Conservation (phyloP, 768 basidiomycete species). For the Boletus fagicola region DNA sequence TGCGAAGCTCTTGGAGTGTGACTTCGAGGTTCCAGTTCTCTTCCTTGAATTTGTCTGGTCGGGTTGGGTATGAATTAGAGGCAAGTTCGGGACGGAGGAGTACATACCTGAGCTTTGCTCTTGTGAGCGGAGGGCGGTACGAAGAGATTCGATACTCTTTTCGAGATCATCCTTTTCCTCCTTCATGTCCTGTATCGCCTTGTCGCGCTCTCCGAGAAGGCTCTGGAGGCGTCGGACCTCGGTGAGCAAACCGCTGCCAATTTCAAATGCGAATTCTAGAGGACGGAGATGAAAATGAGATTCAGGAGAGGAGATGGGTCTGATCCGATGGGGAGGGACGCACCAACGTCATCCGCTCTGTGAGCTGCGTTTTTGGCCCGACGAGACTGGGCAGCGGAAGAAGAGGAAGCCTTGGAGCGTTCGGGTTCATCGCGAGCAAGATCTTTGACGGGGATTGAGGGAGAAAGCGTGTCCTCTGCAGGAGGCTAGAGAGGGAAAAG, state of each 20-base stretch:
- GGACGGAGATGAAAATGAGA: conserved; percentile 22
- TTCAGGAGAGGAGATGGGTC: not conserved
- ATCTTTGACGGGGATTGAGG: conserved; percentile 45
- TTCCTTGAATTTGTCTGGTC: conserved; percentile 89
- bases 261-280: conserved; percentile 96
- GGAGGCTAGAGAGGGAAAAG: conserved; percentile 34
- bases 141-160: conserved; percentile 69
- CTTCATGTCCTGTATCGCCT: conserved; percentile 86
- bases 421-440: conserved; percentile 61
- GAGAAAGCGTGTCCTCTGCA: conserved; percentile 49
- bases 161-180: conserved; percentile 92
- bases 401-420: conserved; percentile 59
- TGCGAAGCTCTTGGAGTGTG: conserved; percentile 79
- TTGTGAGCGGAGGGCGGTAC: conserved; percentile 71
- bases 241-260: conserved; percentile 86
- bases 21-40: conserved; percentile 99
- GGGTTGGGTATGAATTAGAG: conserved; percentile 1
- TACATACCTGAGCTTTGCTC: conserved; percentile 75
- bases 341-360: conserved; percentile 85
- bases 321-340: conserved; percentile 34
- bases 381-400: conserved; percentile 79
- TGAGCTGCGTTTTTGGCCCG: conserved; percentile 91
- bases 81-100: not conserved
- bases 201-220: conserved; percentile 88
- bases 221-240: conserved; percentile 92